Evolutionary conservation across 345 rosid species (phyloP).

Genomic region (Citrus mangshanensis): DNA sequence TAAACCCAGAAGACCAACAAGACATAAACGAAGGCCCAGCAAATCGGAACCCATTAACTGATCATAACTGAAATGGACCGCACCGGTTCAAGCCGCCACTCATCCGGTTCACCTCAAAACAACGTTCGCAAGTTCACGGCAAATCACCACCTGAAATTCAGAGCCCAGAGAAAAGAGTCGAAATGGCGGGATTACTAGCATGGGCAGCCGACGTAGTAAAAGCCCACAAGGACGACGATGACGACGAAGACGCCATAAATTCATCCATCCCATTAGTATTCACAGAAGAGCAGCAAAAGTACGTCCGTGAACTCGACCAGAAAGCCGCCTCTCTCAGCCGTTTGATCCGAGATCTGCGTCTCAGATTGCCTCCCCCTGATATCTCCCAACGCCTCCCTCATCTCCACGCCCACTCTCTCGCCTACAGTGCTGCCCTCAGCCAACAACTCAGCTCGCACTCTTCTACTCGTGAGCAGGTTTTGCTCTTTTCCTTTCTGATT

Average conservation of each 20-base stretch:
- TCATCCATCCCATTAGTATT: constrained; percentile 48
- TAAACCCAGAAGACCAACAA: background rate
- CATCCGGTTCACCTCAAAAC: background rate
- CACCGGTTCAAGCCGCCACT: background rate
- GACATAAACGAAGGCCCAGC: too few species aligned
- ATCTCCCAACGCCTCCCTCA: constrained; percentile 89
- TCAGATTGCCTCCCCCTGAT: constrained; percentile 78
- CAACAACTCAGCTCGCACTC: constrained; percentile 93
- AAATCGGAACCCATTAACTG: background rate
- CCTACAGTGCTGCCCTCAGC: constrained; percentile 86
- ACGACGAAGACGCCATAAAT: constrained; percentile 24
- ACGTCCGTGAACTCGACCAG: constrained; percentile 63
- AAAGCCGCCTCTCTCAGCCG: constrained; percentile 74
- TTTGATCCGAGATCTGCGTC: constrained; percentile 82
- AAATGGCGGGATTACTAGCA: constrained; percentile 81
- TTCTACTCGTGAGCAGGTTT: constrained; percentile 85
- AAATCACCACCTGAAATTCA: background rate
- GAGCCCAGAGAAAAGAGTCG: background rate
- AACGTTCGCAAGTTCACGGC: background rate
- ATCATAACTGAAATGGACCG: background rate
- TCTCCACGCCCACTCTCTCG: constrained; percentile 88
- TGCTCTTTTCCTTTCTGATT: background rate
- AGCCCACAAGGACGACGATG: constrained; percentile 43
- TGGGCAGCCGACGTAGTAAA: constrained; percentile 98
- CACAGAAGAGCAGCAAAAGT: constrained; percentile 62